phyloP scores from a whole-genome alignment of 352 stramenopile species.

The Phytophthora citricola region DNA sequence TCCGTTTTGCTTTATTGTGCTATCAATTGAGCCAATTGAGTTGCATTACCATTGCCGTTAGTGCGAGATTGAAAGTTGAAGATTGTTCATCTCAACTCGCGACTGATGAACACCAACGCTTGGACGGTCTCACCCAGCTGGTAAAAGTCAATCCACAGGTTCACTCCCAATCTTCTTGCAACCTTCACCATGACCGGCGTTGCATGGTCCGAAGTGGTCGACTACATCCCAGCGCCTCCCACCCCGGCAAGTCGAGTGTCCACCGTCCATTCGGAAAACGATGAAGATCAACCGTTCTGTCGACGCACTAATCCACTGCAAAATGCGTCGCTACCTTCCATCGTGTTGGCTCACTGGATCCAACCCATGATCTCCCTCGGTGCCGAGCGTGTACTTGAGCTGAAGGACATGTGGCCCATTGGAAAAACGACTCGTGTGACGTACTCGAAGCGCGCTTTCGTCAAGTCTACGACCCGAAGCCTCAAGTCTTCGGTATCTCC shows the following conservation, averaged over 20 bases:
- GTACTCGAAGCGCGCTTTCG: slow-evolving; percentile 25
- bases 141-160: neutral
- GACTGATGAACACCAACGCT: slow-evolving; percentile 1
- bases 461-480: slow-evolving; percentile 14
- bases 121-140: neutral
- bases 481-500: slow-evolving; percentile 14
- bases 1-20: too few relatives aligned
- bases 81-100: slow-evolving; percentile 4
- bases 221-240: slow-evolving; percentile 18
- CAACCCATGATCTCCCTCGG: slow-evolving; percentile 47
- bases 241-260: slow-evolving; percentile 12
- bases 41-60: neutral
- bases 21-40: too few relatives aligned
- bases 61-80: neutral
- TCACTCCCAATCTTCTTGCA: slow-evolving; percentile 1
- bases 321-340: slow-evolving; percentile 42
- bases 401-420: slow-evolving; percentile 39
- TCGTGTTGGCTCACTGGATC: slow-evolving; percentile 55
- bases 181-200: slow-evolving; percentile 4
- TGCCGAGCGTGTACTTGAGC: slow-evolving; percentile 31
- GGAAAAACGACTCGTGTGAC: slow-evolving; percentile 22
- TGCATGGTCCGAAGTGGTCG: slow-evolving; percentile 13
- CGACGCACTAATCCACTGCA: slow-evolving; percentile 40
- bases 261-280: slow-evolving; percentile 7
- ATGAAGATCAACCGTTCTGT: slow-evolving; percentile 18